phyloP scores from a whole-genome alignment of 148 eudicot species.

The Silene latifolia region DNA sequence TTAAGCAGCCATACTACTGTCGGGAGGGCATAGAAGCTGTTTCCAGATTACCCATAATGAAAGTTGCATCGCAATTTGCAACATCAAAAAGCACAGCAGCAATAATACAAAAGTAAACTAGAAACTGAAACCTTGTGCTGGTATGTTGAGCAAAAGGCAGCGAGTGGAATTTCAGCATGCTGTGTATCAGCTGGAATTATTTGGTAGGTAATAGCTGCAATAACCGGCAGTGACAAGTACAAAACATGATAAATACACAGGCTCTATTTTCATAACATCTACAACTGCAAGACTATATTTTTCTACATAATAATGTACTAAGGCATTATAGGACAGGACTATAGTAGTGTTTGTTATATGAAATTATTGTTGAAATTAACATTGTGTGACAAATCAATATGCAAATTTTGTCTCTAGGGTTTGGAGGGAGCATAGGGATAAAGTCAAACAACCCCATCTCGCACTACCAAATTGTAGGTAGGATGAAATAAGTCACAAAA shows the following conservation, averaged over 20 bases:
- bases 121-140: conserved; percentile 55
- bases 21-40: not conserved
- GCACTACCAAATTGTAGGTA: too few relatives aligned
- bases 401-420: too few relatives aligned
- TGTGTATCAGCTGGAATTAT: conserved; percentile 75
- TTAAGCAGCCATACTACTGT: not conserved
- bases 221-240: conserved; percentile 36
- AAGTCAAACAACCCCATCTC: too few relatives aligned
- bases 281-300: too few relatives aligned
- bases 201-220: conserved; percentile 77
- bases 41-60: not conserved
- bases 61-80: not conserved
- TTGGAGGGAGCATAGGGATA: too few relatives aligned
- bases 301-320: too few relatives aligned
- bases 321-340: too few relatives aligned
- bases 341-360: too few relatives aligned
- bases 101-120: not conserved
- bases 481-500: too few relatives aligned
- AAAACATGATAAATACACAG: not conserved
- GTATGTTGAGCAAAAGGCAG: conserved; percentile 61
- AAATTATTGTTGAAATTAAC: too few relatives aligned
- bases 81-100: not conserved
- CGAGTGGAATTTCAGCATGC: conserved; percentile 82
- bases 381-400: too few relatives aligned
- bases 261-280: conserved; percentile 3